Conservation (phyloP, 768 basidiomycete genomes). For the Strobilomyces confusus region DNA sequence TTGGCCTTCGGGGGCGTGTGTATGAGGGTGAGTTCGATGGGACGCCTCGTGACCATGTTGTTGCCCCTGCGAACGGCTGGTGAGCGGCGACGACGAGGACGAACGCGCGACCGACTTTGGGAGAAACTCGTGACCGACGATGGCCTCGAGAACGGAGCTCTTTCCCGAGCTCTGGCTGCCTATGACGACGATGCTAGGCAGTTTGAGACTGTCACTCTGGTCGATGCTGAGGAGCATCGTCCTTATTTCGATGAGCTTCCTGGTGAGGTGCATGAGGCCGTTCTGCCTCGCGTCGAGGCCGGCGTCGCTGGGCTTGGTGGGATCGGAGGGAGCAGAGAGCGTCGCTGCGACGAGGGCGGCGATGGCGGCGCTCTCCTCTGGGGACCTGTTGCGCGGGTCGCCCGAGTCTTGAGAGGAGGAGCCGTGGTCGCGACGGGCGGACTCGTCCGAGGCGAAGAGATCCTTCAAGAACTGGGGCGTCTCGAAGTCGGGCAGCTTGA, state of each 20-base stretch:
- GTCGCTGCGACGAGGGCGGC: conserved; percentile 77
- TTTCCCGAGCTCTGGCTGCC: conserved; percentile 99
- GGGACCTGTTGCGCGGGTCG: conserved; percentile 39
- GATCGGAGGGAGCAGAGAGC: conserved; percentile 71
- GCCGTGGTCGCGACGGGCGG: conserved; percentile 31
- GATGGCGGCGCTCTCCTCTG: conserved; percentile 51
- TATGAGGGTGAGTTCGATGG: conserved; percentile 95
- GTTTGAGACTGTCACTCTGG: conserved; percentile 88
- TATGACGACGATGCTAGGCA: conserved; percentile 97
- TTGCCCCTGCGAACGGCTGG: conserved; percentile 61
- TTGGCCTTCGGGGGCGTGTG: conserved; percentile 67
- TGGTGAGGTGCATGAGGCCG: conserved; percentile 89
- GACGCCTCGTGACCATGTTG: conserved; percentile 98
- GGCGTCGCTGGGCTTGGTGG: conserved; percentile 29
- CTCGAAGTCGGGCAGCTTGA: conserved; percentile 56
- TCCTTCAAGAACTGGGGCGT: conserved; percentile 68
- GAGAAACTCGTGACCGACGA: conserved; percentile 96
- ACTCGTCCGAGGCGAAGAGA: conserved; percentile 38
- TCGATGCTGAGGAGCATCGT: conserved; percentile 94
- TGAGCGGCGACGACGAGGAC: neutral
- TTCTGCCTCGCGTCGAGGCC: conserved; percentile 55
- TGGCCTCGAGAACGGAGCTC: conserved; percentile 94
- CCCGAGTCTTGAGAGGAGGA: conserved; percentile 35
- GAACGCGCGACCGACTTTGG: conserved; percentile 74
- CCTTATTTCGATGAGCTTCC: conserved; percentile 94